phyloP scores from a whole-genome alignment of 129 eudicot genomes.

The Pulicaria dysenterica region DNA sequence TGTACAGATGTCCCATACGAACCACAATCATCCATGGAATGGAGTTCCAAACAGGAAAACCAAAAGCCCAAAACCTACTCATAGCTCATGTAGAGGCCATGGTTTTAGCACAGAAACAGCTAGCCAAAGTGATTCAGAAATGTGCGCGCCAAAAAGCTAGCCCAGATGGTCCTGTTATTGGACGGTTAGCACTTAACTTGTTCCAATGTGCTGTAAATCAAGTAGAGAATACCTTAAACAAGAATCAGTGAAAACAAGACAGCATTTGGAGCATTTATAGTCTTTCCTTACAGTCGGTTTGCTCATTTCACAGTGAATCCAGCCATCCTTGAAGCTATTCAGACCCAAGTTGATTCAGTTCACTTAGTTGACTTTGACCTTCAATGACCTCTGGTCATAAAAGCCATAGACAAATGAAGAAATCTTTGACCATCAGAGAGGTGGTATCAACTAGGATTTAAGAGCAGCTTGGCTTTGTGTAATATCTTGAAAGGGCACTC shows the following conservation, averaged over 20 bases:
- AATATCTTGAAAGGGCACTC: too few species aligned
- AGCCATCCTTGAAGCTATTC: constrained; percentile 54
- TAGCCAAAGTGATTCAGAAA: constrained; percentile 42
- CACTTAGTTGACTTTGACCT: constrained; percentile 55
- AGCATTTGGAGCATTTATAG: constrained; percentile 48
- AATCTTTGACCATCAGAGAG: constrained; percentile 38
- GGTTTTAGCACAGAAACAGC: constrained; percentile 41
- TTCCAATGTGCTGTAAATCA: constrained; percentile 38
- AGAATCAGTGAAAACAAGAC: constrained; percentile 39
- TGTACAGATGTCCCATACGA: neutral
- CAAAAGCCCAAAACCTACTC: constrained; percentile 32
- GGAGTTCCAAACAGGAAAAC: constrained; percentile 28
- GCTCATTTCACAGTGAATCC: constrained; percentile 59
- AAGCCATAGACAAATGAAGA: constrained; percentile 36
- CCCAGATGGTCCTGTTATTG: constrained; percentile 49
- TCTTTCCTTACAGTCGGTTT: constrained; percentile 48
- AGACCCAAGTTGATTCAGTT: constrained; percentile 30
- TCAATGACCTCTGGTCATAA: constrained; percentile 62
- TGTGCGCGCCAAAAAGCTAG: constrained; percentile 37
- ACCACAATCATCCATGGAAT: constrained; percentile 26
- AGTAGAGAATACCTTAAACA: constrained; percentile 40
- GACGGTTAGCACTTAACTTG: constrained; percentile 46
- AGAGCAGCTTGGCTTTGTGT: too few species aligned
- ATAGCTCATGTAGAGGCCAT: constrained; percentile 57
- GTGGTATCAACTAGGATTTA: constrained; percentile 11